phyloP scores from a whole-genome alignment of 352 stramenopile genomes.

The Phytophthora litchii region DNA sequence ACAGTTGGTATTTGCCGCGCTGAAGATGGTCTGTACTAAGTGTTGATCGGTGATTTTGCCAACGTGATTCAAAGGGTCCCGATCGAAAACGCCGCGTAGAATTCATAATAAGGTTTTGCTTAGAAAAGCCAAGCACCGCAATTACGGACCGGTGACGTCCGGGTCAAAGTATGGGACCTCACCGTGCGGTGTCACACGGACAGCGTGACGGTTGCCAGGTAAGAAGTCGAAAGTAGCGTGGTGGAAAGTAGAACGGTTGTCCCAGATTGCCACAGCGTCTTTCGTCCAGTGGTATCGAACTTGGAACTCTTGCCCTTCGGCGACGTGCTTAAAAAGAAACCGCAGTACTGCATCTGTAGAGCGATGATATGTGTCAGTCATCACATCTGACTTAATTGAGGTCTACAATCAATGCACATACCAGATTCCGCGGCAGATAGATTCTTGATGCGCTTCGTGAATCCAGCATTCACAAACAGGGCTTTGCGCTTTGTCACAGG shows the following conservation, averaged over 20 bases:
- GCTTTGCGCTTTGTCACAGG: constrained; percentile 28
- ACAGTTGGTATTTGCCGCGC: no score
- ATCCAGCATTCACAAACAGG: constrained; percentile 46
- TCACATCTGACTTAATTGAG: no score
- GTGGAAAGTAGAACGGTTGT: constrained; percentile 25
- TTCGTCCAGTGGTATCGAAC: constrained; percentile 30
- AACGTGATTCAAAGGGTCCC: no score
- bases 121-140: no score
- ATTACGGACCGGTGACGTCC: no score
- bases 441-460: constrained; percentile 50
- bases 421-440: constrained; percentile 44
- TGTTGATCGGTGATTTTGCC: no score
- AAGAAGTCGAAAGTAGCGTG: constrained; percentile 27
- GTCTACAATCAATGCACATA: constrained; percentile 3
- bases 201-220: constrained; percentile 23
- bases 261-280: constrained; percentile 24
- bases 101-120: no score
- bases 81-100: no score
- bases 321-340: constrained; percentile 19
- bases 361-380: background rate
- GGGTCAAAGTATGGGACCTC: constrained; percentile 26
- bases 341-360: constrained; percentile 17
- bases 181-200: constrained; percentile 23
- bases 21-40: no score
- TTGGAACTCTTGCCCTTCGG: constrained; percentile 24